Evolutionary conservation across 1,139 yeast genomes (phyloP).

Genomic region (Yueomyces sp.): DNA sequence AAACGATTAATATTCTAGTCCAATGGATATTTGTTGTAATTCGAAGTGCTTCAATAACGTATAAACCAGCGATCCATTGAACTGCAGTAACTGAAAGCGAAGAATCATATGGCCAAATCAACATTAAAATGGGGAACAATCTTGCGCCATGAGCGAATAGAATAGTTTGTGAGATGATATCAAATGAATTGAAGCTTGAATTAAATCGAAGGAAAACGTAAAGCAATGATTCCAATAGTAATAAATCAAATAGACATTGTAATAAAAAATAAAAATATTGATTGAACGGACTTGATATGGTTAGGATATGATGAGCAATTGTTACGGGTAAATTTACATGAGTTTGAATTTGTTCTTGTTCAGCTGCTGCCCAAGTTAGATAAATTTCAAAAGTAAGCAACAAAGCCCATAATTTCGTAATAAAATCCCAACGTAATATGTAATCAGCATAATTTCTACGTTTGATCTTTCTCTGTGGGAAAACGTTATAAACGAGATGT

Average conservation of each 20-base stretch:
- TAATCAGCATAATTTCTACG: constrained; percentile 3
- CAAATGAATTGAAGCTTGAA: constrained; percentile 8
- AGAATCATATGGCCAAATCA: constrained; percentile 92
- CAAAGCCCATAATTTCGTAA: constrained; percentile 43
- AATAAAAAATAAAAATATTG: constrained; percentile 62
- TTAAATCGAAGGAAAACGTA: constrained; percentile 34
- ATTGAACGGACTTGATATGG: constrained; percentile 32
- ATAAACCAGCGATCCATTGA: constrained; percentile 48
- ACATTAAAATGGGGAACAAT: constrained; percentile 82
- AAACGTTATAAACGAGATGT: constrained; percentile 69
- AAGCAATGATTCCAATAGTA: constrained; percentile 34
- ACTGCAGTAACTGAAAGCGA: constrained; percentile 51
- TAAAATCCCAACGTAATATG: constrained; percentile 7
- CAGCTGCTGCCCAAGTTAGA: constrained; percentile 84
- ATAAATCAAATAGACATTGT: constrained; percentile 49
- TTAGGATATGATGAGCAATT: constrained; percentile 17
- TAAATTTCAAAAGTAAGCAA: constrained; percentile 81
- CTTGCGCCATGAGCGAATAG: constrained; percentile 67
- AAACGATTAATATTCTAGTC: constrained; percentile 22
- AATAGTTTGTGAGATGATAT: constrained; percentile 47
- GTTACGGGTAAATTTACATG: background rate
- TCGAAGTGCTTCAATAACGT: constrained; percentile 52
- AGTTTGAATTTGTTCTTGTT: constrained; percentile 30
- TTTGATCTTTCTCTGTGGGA: constrained; percentile 24
- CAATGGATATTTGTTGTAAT: constrained; percentile 39